Evolutionary conservation across 768 basidiomycete genomes (phyloP), one percentile per base, ranked within the genome.

Genomic region (Pleurotus salmoneostramineus): DNA sequence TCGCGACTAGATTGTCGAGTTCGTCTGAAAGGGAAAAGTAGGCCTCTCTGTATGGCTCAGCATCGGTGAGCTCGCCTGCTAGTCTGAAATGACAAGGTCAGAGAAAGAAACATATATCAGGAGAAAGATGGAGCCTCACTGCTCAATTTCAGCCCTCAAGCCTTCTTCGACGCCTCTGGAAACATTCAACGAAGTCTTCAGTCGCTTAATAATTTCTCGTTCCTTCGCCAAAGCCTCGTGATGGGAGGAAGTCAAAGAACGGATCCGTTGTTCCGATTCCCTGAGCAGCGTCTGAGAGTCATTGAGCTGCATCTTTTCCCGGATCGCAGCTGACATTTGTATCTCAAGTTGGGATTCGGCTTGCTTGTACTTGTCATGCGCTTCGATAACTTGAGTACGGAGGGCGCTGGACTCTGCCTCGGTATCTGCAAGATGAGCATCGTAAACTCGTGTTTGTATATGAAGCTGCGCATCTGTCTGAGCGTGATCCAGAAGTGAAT

Each of bases 31-130:
- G 74, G 27, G 76, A 75, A 58, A 79, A 75, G 68, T 93, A 94
- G 10, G 89, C 88, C 50, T 86, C 82, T 68, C 87, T 82, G 70
- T 87, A 93, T 15, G 74, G 77, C 61, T 83, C 84, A 1, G 81
- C 80, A 10, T 87, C 81, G 3, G 77, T 66, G 17, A 93, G 69
- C 35, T 89, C 88, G 4, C 72, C 56, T 3, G 73, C 74, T 52
- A 79, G 65, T 58, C 77, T 81, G 47, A 37, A 56, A 21, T 4
- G 34, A 55, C 6, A 21, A n/a, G 34, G 36, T 57, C 12, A 37
- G 34, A 47, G 4, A 61, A 50, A 7, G 52, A 52, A 36, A 60
- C 50, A 33, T 10, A 56, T 32, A 21, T 40, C 56, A 56, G 36
- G 52, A 55, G 1, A 40, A 12, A 21, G 79, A 27, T 27, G 21